Evolutionary conservation across 1,284 basidiomycete species (phyloP), one percentile per base, ranked within the genome.

Genomic region (Bjerkandera adusta): DNA sequence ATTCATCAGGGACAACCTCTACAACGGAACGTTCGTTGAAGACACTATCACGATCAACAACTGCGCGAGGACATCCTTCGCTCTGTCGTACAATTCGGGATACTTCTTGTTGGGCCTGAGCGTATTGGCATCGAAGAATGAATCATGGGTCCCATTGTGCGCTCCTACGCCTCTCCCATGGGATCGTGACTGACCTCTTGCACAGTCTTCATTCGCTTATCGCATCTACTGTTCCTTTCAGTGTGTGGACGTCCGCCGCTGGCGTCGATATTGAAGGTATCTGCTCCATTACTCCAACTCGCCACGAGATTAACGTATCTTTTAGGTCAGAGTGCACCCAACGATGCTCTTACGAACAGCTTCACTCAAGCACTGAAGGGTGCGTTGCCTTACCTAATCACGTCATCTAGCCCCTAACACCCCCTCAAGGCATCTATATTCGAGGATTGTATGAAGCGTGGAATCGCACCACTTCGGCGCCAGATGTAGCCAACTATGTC

Each of bases 1-100:
- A 22, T 50, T 50, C 24, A 36, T 50, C 22, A 13, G 21, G 16
- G n/a, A 18, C 5, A 44, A 50, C 13, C 25, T 50, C 4, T 46
- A 20, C 33, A 42, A 45, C 29, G 48, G 36, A 15, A 10, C n/a
- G 10, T 22, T 37, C 25, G 37, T 50, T n/a, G 3, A 21, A 12
- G 44, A 47, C 16, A 27, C 25, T 7, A 40, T 50, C 33, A 26
- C 16, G n/a, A 8, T 50, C 15, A 18, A 30, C 10, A 37, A 27
- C 18, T 50, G 48, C 34, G 10, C 15, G 8, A 21, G n/a, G 11
- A 29, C 11, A 3, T 11, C 26, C 13, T 10, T 12, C 8, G 47
- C 24, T n/a, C 11, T n/a, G 1, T 18, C 41, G 1, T 41, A 29
- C n/a, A 38, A 32, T 18, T 35, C 38, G 12, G 48, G 48, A 33